Percentiles rank a stretch among this genome's conserved stretches.
phyloP scores from a whole-genome alignment of 2,329 filamentous ascomycete genomes.

The Hypoxylon sp. region DNA sequence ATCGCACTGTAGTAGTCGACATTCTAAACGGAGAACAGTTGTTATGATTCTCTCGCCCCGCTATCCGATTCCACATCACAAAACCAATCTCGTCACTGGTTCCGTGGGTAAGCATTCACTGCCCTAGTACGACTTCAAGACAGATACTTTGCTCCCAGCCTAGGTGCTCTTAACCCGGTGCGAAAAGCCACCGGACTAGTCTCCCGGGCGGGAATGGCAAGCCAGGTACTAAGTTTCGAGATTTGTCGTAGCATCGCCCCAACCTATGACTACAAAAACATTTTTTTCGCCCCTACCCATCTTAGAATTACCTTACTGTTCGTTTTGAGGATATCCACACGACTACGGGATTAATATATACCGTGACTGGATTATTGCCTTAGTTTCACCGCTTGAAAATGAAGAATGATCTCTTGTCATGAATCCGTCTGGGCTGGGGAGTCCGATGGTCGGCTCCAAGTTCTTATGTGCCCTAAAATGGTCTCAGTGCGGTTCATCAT shows the following conservation, averaged over 20 bases:
- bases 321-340: slow-evolving; percentile 8
- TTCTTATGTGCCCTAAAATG: slow-evolving; percentile 55
- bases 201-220: slow-evolving; percentile 33
- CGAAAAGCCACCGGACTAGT: slow-evolving; percentile 40
- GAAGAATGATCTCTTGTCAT: slow-evolving; percentile 13
- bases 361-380: slow-evolving; percentile 5
- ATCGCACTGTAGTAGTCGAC: slow-evolving; percentile 22
- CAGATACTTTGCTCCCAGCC: not conserved
- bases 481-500: not conserved
- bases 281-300: slow-evolving; percentile 14
- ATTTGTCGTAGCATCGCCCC: slow-evolving; percentile 23
- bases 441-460: slow-evolving; percentile 58
- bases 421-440: slow-evolving; percentile 46
- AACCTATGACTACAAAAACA: slow-evolving; percentile 16
- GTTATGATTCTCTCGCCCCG: not conserved
- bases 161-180: slow-evolving; percentile 13
- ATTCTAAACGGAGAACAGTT: not conserved
- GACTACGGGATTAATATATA: not conserved
- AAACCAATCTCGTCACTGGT: slow-evolving; percentile 20
- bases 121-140: not conserved
- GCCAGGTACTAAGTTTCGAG: slow-evolving; percentile 14
- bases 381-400: not conserved
- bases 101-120: slow-evolving; percentile 6
- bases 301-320: slow-evolving; percentile 21
- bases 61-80: slow-evolving; percentile 3